Percentiles rank a stretch among this genome's conserved stretches.
These are phyloP conservation scores for Spongospora subterranea DNA, from an alignment of 208 protist species.

Conservation along the genomic window DNA sequence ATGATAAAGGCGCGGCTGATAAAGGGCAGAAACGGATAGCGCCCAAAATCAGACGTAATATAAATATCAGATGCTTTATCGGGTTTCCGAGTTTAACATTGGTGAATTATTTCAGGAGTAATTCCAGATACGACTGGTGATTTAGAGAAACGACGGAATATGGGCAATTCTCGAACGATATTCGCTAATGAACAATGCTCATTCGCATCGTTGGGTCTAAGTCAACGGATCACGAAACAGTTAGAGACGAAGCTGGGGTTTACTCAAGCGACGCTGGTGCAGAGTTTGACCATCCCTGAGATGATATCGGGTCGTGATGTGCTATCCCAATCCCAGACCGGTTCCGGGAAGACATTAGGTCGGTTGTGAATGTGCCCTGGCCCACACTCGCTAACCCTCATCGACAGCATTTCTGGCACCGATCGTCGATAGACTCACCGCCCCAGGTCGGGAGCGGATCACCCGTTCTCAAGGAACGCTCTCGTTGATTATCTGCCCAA, in stretches of 20 bases:
- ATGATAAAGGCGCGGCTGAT: too few relatives aligned
- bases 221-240: not conserved
- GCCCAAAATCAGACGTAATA: not conserved
- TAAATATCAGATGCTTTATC: not conserved
- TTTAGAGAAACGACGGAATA: constrained; percentile 35
- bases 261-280: not conserved
- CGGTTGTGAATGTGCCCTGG: not conserved
- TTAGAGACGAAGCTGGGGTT: not conserved
- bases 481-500: constrained; percentile 48
- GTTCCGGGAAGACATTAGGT: constrained; percentile 35
- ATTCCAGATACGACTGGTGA: not conserved
- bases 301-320: not conserved
- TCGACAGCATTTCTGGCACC: constrained; percentile 18
- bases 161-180: not conserved
- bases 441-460: not conserved
- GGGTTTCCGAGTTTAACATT: not conserved
- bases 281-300: constrained; percentile 12
- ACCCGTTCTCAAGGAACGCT: constrained; percentile 1
- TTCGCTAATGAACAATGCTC: not conserved
- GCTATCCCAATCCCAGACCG: constrained; percentile 21
- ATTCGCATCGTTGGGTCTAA: not conserved
- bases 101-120: constrained; percentile 7
- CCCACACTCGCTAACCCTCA: not conserved
- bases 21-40: too few relatives aligned
- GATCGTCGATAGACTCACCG: not conserved